Evolutionary conservation across 495 filamentous ascomycete species (phyloP), one percentile per base, ranked within the genome.

Genomic region (Daldinia bambusicola): DNA sequence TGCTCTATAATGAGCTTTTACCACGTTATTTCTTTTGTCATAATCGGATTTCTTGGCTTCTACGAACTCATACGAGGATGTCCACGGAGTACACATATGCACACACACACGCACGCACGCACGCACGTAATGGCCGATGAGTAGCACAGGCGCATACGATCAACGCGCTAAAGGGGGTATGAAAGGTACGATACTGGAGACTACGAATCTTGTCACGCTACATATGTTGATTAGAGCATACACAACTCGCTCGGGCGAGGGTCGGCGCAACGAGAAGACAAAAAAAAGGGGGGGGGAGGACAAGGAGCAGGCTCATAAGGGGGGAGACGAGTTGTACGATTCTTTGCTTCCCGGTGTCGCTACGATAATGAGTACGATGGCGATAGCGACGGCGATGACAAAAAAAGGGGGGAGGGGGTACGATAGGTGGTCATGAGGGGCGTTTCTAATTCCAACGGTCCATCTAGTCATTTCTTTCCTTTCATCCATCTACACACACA

Each of bases 181-280:
- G 22, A 60, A 31, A 55, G 51, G 36, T 66, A 62, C 36, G 61
- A 69, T 45, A 68, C 51, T 55, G 48, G 52, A 20, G 43, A 55
- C 51, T 13, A 62, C 55, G 37, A 57, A 61, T 45, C 36, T 60
- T 50, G 58, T 43, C 48, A 66, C 50, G 41, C 40, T 51, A 66
- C 53, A 58, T 57, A 50, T 67, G 63, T 63, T 55, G 53, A 59
- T 68, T 48, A 69, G 61, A 73, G 41, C 57, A 73, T 62, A 57
- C 50, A 65, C 50, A 65, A 55, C 66, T 73, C 70, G 70, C 70
- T 73, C 66, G 22, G 61, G 70, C 70, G 70, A 73, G 66, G 51
- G 61, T 53, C 55, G 60, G 64, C 63, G 64, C 43, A 26, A 26
- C 26, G 26, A 26, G 26, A 26, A 67, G 63, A 36, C 40, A 67